Base-by-base conservation (phyloP, 139 green algal species). In the Micractinium sp. region DNA sequence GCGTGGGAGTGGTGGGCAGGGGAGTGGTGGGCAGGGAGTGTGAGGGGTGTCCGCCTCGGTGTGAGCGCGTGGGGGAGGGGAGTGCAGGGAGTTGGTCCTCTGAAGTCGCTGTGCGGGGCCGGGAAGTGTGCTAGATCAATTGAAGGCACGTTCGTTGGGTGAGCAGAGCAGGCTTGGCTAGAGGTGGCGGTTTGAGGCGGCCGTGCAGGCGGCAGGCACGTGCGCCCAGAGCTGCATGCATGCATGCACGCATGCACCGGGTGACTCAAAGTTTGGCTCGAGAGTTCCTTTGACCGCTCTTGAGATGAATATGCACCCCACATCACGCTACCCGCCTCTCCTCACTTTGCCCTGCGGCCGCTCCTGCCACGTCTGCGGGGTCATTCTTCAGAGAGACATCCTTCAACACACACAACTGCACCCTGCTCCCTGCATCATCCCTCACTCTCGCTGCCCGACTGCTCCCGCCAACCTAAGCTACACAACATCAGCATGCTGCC, bases 251-350 rank as follows among this genome's bases (percentile, higher is more conserved):
- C 29, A 35, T 76, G 3, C 36, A 63, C n/a, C 73, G 81, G 81
- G 90, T 83, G 89, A 35, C 53, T 71, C 90, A 89, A n/a, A 93
- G 87, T 93, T 93, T 93, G 86, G 83, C 91, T 78, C 74, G 61
- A 56, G 85, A 91, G 79, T n/a, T 22, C n/a, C 33, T 29, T 66
- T 71, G 14, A 60, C 35, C 83, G 78, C 74, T 89, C 81, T 77
- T 63, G 83, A 74, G 91, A 90, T 92, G 91, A 94, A 94, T 93
- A 93, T 60, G 27, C 87, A 88, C 91, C 89, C 92, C 27, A 94
- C 35, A 94, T 53, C n/a, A 88, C 83, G 47, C 47, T 56, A 56
- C 47, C 47, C 29, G 19, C 47, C 74, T 87, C 82, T 71, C 71
- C 56, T 85, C 86, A 94, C 92, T 94, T 94, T 94, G 82, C 91